Conservation (phyloP, 225 moss, liverwort and hornwort species). For the Polytrichum commune region DNA sequence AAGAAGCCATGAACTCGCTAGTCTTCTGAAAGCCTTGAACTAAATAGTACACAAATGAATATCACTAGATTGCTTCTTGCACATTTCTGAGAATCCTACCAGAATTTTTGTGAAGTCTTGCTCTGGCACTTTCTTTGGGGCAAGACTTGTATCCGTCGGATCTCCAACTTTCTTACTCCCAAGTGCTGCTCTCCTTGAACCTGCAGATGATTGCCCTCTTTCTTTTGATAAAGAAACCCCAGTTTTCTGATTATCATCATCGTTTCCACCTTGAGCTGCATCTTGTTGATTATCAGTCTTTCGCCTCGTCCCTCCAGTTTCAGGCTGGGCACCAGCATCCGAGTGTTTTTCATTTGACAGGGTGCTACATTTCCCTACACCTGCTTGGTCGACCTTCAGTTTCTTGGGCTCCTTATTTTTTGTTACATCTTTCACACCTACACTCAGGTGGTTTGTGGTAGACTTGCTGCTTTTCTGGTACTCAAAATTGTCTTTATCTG, state of each 20-base stretch:
- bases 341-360: conserved; percentile 12
- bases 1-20: too few species aligned
- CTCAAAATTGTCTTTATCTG: background rate
- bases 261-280: conserved; percentile 33
- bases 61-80: too few species aligned
- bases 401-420: background rate
- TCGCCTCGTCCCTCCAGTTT: background rate
- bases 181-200: conserved; percentile 10
- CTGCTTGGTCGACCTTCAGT: background rate
- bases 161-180: conserved; percentile 11
- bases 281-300: conserved; percentile 18
- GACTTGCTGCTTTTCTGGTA: background rate
- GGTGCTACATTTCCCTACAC: conserved; percentile 11
- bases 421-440: background rate
- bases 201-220: conserved; percentile 8
- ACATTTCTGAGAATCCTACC: conserved; percentile 37
- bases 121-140: conserved; percentile 14
- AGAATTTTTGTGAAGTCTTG: conserved; percentile 47
- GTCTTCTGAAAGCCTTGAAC: too few species aligned
- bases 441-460: background rate
- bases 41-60: too few species aligned
- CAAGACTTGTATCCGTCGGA: conserved; percentile 15
- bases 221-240: conserved; percentile 7
- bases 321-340: conserved; percentile 18
- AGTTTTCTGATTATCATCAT: conserved; percentile 15